Percentiles rank a stretch among this genome's conserved stretches.
phyloP scores from a whole-genome alignment of 768 basidiomycete genomes.

The Lactarius indigo region DNA sequence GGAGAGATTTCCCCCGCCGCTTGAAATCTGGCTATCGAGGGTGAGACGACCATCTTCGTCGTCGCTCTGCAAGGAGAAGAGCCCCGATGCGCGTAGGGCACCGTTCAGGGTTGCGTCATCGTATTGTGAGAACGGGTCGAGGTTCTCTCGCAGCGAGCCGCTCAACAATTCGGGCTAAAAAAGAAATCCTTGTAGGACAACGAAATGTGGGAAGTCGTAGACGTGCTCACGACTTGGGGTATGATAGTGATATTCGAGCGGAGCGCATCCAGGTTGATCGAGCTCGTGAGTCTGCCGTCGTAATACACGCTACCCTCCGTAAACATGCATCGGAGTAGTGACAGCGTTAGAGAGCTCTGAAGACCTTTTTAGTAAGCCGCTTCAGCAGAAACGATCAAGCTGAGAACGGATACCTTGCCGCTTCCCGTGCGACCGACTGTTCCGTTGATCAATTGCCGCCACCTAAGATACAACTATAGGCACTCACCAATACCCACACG shows the following conservation, averaged over 20 bases:
- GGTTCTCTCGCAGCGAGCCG: conserved; percentile 53
- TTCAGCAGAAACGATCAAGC: conserved; percentile 15
- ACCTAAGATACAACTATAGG: neutral
- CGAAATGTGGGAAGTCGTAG: neutral
- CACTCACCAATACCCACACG: conserved; percentile 51
- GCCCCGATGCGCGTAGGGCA: conserved; percentile 46
- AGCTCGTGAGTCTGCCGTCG: conserved; percentile 46
- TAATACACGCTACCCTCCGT: conserved; percentile 50
- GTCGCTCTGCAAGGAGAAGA: conserved; percentile 40
- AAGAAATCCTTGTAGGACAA: neutral
- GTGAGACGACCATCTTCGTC: conserved; percentile 38
- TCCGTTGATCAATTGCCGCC: neutral
- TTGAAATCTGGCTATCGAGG: conserved; percentile 43
- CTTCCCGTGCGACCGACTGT: conserved; percentile 57
- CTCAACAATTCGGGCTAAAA: conserved; percentile 48
- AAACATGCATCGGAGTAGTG: conserved; percentile 51
- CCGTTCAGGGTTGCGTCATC: conserved; percentile 51
- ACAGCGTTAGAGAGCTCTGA: conserved; percentile 48
- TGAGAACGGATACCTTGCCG: no score
- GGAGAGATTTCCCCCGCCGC: conserved; percentile 45
- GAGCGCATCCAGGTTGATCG: conserved; percentile 51
- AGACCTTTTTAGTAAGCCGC: no score
- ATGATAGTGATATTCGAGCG: conserved; percentile 56
- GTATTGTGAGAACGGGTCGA: conserved; percentile 55
- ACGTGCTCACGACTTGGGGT: conserved; percentile 46